Base-by-base conservation (phyloP, 495 filamentous ascomycete genomes). In the Aspergillus steynii region DNA sequence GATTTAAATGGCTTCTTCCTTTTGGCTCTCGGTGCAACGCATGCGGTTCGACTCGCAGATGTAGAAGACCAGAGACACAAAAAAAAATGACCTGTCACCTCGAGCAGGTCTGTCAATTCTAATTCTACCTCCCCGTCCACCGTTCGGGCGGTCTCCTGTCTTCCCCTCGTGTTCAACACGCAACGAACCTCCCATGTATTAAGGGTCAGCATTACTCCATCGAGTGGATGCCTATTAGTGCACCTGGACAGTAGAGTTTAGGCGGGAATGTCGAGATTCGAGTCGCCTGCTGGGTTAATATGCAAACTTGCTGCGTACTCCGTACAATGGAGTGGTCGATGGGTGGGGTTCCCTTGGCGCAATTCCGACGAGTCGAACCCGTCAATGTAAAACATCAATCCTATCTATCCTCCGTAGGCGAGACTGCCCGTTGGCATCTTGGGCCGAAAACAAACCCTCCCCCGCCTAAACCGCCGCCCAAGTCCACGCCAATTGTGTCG, bases 151-250 rank as follows among this genome's bases (percentile, higher is more conserved):
- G 9, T 10, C 12, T 15, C 12, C 12, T 42, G 12, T 3, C 37
- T 26, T 20, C 56, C 56, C 56, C 56, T 58, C 56, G 47, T 51
- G 56, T 58, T 58, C 56, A 58, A 29, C 9, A 12, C 37, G 12
- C 37, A 15, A 42, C 37, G 37, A 42, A 42, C 37, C 37, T 42
- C 4, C 12, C 9, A 12, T 42, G 37, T 42, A 42, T 42, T 42
- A 42, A 42, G 37, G 37, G 37, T 42, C 37, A 42, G 37, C 37
- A 42, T 42, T 42, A 42, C 37, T 42, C 37, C 37, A 42, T 10
- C 5, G 37, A 14, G 37, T 42, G 37, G 37, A 42, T 12, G 12
- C 9, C 51, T 29, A 52, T 3, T 27, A 4, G 37, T 42, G 6
- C 34, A 8, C 10, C 12, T 42, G 37, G 37, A 12, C 8, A 8